phyloP scores from a whole-genome alignment of 768 basidiomycete species.

The Jaapia argillacea region DNA sequence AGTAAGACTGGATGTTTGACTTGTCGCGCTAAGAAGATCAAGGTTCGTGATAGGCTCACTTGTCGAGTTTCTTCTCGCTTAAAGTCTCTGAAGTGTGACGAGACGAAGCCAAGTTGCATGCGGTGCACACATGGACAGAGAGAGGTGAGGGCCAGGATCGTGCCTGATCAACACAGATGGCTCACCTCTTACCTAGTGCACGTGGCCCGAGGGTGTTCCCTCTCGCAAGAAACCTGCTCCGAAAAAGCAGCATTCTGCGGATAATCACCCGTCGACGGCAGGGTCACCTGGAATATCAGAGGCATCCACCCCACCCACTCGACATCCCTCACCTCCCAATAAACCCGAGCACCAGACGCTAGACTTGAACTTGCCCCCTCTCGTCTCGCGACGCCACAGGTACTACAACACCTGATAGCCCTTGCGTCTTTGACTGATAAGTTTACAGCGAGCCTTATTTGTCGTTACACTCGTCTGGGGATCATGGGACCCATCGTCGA shows the following conservation, averaged over 20 bases:
- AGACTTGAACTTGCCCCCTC: slow-evolving; percentile 21
- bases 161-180: too few relatives aligned
- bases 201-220: slow-evolving; percentile 77
- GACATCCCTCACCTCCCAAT: slow-evolving; percentile 57
- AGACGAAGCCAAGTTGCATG: slow-evolving; percentile 80
- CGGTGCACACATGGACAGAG: slow-evolving; percentile 80
- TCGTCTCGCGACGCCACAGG: slow-evolving; percentile 32
- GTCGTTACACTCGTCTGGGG: slow-evolving; percentile 11
- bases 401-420: too few relatives aligned
- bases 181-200: slow-evolving; percentile 48
- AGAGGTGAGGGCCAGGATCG: too few relatives aligned
- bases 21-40: slow-evolving; percentile 91
- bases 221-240: slow-evolving; percentile 53
- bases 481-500: slow-evolving; percentile 9
- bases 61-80: too few relatives aligned
- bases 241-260: slow-evolving; percentile 31
- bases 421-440: neutral
- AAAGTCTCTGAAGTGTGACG: slow-evolving; percentile 65
- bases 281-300: slow-evolving; percentile 67
- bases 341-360: slow-evolving; percentile 22
- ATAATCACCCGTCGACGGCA: slow-evolving; percentile 65
- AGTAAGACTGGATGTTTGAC: slow-evolving; percentile 93
- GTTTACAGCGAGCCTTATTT: slow-evolving; percentile 12
- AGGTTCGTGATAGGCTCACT: too few relatives aligned
- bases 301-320: slow-evolving; percentile 60